These are phyloP conservation scores for Arthrobotrys megalospora DNA, from an alignment of 2,329 filamentous ascomycete genomes.

Conservation along the genomic window DNA sequence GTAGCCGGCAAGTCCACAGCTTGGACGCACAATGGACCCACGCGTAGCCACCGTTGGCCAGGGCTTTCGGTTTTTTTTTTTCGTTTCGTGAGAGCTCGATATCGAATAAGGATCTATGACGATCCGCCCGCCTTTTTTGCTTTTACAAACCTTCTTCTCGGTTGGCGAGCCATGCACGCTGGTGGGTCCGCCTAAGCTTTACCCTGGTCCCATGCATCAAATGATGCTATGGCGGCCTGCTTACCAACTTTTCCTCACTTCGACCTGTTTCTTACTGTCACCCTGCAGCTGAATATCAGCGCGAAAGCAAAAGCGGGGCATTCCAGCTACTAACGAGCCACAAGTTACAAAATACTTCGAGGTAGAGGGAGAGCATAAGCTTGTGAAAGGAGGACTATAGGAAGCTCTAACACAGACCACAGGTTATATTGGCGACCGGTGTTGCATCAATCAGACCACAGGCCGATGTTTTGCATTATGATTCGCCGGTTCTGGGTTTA, in stretches of 20 bases:
- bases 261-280: conserved; percentile 43
- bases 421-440: background rate
- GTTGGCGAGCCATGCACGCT: conserved; percentile 50
- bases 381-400: conserved; percentile 13
- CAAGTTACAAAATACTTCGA: background rate
- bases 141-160: conserved; percentile 51
- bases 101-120: conserved; percentile 23
- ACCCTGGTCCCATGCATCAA: conserved; percentile 58
- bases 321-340: background rate
- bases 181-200: conserved; percentile 59
- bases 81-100: conserved; percentile 32
- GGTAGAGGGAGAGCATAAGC: background rate
- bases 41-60: conserved; percentile 14
- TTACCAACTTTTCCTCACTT: conserved; percentile 29
- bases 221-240: conserved; percentile 55
- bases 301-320: conserved; percentile 25
- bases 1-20: conserved; percentile 6
- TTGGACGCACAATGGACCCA: background rate
- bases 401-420: conserved; percentile 23
- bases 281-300: conserved; percentile 35
- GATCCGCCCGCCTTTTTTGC: conserved; percentile 40
- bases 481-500: conserved; percentile 43
- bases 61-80: conserved; percentile 18
- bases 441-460: conserved; percentile 46
- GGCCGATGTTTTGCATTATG: conserved; percentile 2